These are phyloP conservation scores for Entamoeba nuttalli DNA, from an alignment of 208 protist genomes.

Conservation along the genomic window DNA sequence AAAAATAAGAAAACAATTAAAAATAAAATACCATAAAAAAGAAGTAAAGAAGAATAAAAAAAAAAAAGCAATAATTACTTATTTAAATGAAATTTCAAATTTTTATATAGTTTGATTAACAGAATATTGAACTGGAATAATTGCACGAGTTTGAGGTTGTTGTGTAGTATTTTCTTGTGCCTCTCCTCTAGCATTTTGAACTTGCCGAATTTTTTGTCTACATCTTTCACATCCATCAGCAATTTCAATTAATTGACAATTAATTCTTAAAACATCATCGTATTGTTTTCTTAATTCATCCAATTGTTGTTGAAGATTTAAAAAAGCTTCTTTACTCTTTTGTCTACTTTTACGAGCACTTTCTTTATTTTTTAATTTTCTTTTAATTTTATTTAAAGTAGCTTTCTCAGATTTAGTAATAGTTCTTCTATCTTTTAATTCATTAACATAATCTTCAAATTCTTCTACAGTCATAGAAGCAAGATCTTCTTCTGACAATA, in stretches of 20 bases:
- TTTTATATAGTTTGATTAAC: too few species aligned
- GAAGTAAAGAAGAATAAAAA: too few species aligned
- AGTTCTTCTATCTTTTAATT: neutral
- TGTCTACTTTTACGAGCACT: neutral
- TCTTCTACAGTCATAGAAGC: neutral
- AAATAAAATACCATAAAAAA: too few species aligned
- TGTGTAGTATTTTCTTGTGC: too few species aligned
- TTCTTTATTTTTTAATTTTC: neutral
- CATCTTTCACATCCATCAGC: neutral
- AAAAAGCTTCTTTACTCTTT: neutral
- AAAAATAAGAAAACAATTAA: too few species aligned
- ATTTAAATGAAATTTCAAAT: too few species aligned
- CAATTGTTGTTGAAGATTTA: neutral
- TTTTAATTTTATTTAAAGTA: neutral
- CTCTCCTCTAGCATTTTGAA: neutral
- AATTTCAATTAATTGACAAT: neutral
- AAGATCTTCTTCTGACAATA: neutral
- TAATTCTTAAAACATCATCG: neutral
- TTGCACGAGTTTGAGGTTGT: too few species aligned
- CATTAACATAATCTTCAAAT: neutral
- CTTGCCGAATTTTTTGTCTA: neutral
- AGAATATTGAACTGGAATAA: too few species aligned
- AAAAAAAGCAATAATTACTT: too few species aligned
- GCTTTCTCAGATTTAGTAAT: neutral
- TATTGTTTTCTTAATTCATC: neutral